A percentile compares a stretch with the other conserved stretches of the same genome.
Conservation (phyloP, 106 monocot species). For the Allium cepa region DNA sequence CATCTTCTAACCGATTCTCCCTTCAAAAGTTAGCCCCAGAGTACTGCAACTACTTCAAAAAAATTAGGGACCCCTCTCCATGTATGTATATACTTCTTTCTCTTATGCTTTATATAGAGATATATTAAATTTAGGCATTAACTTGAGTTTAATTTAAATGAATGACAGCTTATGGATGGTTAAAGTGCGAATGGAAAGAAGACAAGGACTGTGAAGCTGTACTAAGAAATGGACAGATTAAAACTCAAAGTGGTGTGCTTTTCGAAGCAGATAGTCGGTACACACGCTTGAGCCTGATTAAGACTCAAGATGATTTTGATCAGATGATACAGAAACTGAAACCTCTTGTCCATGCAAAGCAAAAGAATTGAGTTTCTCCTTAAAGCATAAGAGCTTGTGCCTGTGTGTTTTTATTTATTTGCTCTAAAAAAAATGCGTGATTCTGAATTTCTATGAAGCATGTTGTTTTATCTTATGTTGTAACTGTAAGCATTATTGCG, state of each 20-base stretch:
- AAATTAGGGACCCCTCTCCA: constrained; percentile 45
- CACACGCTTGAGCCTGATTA: constrained; percentile 52
- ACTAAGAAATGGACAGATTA: constrained; percentile 37
- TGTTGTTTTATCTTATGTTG: too few species aligned
- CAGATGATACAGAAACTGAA: constrained; percentile 18
- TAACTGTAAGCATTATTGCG: too few species aligned
- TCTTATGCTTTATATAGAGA: too few species aligned
- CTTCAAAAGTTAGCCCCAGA: constrained; percentile 40
- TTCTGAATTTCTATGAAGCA: too few species aligned
- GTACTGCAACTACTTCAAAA: constrained; percentile 64
- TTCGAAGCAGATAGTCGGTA: constrained; percentile 18
- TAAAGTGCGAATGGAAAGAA: constrained; percentile 14
- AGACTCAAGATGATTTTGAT: constrained; percentile 51
- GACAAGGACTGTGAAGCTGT: constrained; percentile 53
- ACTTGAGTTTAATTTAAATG: not conserved
- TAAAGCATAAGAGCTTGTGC: not conserved
- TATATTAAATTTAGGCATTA: not conserved
- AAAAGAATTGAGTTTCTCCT: not conserved
- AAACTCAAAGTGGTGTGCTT: not conserved
- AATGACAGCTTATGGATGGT: constrained; percentile 73
- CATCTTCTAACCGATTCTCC: constrained; percentile 57
- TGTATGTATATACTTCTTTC: constrained; percentile 5
- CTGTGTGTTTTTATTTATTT: too few species aligned
- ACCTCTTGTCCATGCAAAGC: constrained; percentile 13
- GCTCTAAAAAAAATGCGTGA: too few species aligned